phyloP scores from a whole-genome alignment of 768 basidiomycete genomes.

The Rhodotorula babjevae region DNA sequence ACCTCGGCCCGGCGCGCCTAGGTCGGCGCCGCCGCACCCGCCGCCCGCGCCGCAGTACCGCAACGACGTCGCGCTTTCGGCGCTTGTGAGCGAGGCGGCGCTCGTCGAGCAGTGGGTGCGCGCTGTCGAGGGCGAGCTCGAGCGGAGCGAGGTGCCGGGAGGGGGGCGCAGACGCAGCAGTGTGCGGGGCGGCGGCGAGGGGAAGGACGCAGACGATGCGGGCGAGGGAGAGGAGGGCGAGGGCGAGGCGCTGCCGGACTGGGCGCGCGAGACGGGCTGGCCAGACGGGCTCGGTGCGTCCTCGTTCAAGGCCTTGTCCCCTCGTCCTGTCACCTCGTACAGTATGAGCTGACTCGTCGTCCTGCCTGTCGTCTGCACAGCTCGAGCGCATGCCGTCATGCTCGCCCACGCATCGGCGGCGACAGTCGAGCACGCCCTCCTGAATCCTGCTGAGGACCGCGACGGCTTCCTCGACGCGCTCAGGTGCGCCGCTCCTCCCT shows the following conservation, averaged over 20 bases:
- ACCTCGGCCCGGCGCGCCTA: background rate
- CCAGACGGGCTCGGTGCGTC: conserved; percentile 61
- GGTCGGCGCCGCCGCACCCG: background rate
- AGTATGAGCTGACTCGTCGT: background rate
- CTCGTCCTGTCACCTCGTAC: no score
- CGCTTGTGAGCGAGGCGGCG: background rate
- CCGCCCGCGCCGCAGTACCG: conserved; percentile 5
- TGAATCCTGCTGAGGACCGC: conserved; percentile 9
- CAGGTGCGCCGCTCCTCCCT: conserved; percentile 41
- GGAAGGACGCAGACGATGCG: background rate
- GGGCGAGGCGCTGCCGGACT: conserved; percentile 55
- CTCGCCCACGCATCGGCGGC: conserved; percentile 37
- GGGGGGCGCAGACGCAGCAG: conserved; percentile 53
- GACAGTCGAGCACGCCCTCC: background rate
- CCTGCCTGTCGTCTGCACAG: conserved; percentile 49
- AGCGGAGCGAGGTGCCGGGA: conserved; percentile 49
- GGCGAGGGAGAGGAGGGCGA: conserved; percentile 8
- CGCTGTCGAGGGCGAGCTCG: conserved; percentile 24
- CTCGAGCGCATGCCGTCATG: conserved; percentile 63
- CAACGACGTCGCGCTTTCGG: conserved; percentile 12
- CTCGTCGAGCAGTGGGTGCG: conserved; percentile 25
- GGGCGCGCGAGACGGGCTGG: conserved; percentile 60
- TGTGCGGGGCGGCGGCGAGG: conserved; percentile 52
- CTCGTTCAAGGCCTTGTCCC: no score
- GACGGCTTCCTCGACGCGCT: background rate